Base-by-base conservation (phyloP, 345 rosid genomes). In the Eucalyptus grandis region DNA sequence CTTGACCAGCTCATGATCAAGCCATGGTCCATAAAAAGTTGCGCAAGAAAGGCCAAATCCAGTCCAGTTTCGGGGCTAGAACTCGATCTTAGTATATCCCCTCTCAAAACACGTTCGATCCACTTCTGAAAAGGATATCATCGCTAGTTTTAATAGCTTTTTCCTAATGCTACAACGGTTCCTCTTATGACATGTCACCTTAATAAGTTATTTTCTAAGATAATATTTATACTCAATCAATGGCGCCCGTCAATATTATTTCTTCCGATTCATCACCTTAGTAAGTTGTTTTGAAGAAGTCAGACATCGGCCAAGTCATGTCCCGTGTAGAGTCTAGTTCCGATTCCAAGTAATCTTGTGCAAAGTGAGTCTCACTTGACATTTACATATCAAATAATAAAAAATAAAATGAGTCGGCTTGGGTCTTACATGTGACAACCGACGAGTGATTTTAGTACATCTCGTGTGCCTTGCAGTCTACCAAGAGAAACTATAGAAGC, bases 351-450 rank as follows among this genome's bases (percentile, higher is more conserved):
- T 37, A 11, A 77, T 7, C 1, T 37, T 11, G 8, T 37, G 83
- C 4, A 77, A 13, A 21, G 8, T 11, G 14, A 3, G 13, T 40
- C 9, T 5, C 15, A 40, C 5, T 2, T 21, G 3, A 77, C 9
- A 77, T 77, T 37, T 77, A 2, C 15, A 77, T 77, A 9, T 40
- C 13, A 21, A 77, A 40, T 40, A 21, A 34, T 4, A 77, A 21
- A 21, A 19, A 37, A 19, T 4, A 26, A 77, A 37, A 77, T 37
- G 1, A 69, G 8, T 72, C 8, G 1, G 26, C 26, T 37, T 37
- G 27, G 13, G 4, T 34, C 4, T 34, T 3, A 19, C 26, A 3
- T 0, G 0, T 6, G 46, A 1, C 47, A 37, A 37, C 44, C 0
- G 2, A 5, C 7, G 0, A 77, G 15, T 37, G 30, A 77, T 21